Percentiles rank a stretch among this genome's conserved stretches.
phyloP scores from a whole-genome alignment of 768 basidiomycete genomes.

The Panus rudis region DNA sequence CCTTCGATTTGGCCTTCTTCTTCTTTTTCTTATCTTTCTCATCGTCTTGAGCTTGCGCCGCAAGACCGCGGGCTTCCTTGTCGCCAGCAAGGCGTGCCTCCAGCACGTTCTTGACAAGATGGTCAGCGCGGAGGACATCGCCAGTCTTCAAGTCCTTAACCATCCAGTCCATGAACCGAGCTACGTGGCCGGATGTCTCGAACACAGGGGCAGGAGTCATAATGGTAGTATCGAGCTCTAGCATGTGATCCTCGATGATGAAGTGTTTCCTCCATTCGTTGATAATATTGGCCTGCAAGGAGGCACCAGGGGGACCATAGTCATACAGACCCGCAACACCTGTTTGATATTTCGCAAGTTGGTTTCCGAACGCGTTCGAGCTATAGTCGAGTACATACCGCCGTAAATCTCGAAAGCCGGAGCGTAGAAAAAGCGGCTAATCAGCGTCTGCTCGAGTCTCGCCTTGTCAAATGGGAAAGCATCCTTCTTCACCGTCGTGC shows the following conservation, averaged over 20 bases:
- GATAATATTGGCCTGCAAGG: constrained; percentile 95
- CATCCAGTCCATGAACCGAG: constrained; percentile 99
- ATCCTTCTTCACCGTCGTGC: constrained; percentile 59
- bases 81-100: constrained; percentile 87
- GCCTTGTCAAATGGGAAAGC: constrained; percentile 84
- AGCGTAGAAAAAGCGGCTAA: constrained; percentile 93
- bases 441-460: constrained; percentile 78
- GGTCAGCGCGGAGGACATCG: constrained; percentile 94
- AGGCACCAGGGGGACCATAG: constrained; percentile 94
- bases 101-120: constrained; percentile 88
- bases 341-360: constrained; percentile 22
- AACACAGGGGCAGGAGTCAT: constrained; percentile 95
- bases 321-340: constrained; percentile 98
- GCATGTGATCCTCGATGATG: constrained; percentile 97
- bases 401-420: constrained; percentile 99
- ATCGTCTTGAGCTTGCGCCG: constrained; percentile 43
- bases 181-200: constrained; percentile 96
- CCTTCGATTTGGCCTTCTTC: constrained; percentile 81
- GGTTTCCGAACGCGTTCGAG: neutral
- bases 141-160: constrained; percentile 93
- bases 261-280: constrained; percentile 96
- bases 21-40: constrained; percentile 56
- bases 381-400: constrained; percentile 43
- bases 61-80: constrained; percentile 77
- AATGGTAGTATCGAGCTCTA: constrained; percentile 96